A percentile compares a stretch with the other conserved stretches of the same genome.
Conservation (phyloP, 495 filamentous ascomycete species). For the Neurospora intermedia region DNA sequence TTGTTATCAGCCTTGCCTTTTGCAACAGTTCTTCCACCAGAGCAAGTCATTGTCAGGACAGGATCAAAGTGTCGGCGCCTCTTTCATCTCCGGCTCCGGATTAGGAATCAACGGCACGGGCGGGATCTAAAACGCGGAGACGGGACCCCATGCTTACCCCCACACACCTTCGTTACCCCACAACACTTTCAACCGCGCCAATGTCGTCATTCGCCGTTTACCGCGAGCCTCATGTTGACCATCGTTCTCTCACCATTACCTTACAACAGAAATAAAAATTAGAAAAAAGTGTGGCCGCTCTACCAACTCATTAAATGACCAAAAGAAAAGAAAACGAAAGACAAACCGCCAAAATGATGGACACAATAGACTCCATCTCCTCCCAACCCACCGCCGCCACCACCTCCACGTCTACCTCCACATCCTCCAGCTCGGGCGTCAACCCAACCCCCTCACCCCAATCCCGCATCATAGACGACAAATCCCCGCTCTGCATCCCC, state of each 20-base stretch:
- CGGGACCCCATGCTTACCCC: neutral
- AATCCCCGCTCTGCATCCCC: slow-evolving; percentile 74
- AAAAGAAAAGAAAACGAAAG: too few relatives aligned
- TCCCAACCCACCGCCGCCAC: neutral
- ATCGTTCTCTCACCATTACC: neutral
- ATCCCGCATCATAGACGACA: slow-evolving; percentile 58
- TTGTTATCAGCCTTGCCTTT: neutral
- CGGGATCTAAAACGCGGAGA: neutral
- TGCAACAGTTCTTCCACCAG: neutral
- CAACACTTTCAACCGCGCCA: neutral
- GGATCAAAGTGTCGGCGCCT: neutral
- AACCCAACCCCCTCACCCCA: slow-evolving; percentile 14
- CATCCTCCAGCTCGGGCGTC: slow-evolving; percentile 4
- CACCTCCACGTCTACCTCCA: neutral
- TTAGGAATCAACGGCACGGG: neutral
- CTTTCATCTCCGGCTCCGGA: neutral
- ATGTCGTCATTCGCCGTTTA: neutral
- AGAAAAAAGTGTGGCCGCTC: too few relatives aligned
- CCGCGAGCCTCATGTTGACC: neutral
- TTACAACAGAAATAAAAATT: neutral
- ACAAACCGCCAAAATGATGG: neutral
- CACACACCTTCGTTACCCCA: neutral
- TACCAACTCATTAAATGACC: too few relatives aligned
- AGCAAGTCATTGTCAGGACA: neutral
- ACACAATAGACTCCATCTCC: neutral